phyloP scores from a whole-genome alignment of 352 stramenopile species.

The Blastocystis hominis region DNA sequence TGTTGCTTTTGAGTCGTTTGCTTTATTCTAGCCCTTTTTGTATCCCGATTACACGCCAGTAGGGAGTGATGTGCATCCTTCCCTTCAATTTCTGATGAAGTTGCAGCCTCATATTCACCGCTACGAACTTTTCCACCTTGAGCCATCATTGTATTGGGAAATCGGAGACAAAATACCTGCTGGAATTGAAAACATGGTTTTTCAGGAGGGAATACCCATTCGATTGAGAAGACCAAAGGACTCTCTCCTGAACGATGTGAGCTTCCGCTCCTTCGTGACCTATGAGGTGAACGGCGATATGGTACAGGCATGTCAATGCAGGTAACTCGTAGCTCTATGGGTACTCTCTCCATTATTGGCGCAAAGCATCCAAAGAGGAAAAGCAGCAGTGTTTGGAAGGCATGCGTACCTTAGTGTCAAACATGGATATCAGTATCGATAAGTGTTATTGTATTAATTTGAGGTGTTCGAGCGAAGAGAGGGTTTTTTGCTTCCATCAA shows the following conservation, averaged over 20 bases:
- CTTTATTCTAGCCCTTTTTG: background rate
- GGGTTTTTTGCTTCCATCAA: background rate
- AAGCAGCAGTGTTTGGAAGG: background rate
- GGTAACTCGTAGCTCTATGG: background rate
- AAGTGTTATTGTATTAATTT: background rate
- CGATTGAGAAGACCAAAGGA: background rate
- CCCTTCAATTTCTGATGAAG: background rate
- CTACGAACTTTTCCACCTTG: background rate
- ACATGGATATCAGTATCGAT: background rate
- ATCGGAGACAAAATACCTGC: background rate
- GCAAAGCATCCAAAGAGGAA: background rate
- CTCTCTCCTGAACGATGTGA: background rate
- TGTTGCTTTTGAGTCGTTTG: background rate
- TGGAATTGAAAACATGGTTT: background rate
- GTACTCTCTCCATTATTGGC: slow-evolving; percentile 34
- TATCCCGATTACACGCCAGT: slow-evolving; percentile 25
- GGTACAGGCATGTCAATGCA: background rate
- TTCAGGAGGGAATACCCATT: slow-evolving; percentile 35
- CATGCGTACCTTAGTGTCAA: background rate
- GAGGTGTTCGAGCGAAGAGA: background rate
- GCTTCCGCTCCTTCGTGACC: background rate
- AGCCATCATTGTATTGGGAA: background rate
- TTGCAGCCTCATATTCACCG: background rate
- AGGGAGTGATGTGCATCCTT: background rate
- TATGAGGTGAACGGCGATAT: background rate